phyloP scores from a whole-genome alignment of 179 eudicot genomes.

The Vitellaria paradoxa region DNA sequence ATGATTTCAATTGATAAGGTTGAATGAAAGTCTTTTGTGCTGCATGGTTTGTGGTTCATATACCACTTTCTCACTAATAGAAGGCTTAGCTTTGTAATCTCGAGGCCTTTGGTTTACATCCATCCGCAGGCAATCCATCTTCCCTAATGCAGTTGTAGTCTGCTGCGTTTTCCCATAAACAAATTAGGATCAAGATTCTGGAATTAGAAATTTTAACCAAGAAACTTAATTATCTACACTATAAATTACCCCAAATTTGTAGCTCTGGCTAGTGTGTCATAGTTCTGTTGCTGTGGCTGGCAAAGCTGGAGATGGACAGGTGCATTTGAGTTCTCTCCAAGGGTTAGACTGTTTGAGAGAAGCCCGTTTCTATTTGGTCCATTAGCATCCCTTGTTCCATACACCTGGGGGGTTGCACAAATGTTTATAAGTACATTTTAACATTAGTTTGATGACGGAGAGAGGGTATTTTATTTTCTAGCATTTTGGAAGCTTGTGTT shows the following conservation, averaged over 20 bases:
- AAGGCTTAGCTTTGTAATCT: slow-evolving; percentile 9
- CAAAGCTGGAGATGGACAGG: slow-evolving; percentile 51
- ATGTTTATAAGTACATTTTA: slow-evolving; percentile 14
- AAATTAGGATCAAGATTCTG: slow-evolving; percentile 12
- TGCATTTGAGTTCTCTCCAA: slow-evolving; percentile 39
- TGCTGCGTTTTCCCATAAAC: slow-evolving; percentile 29
- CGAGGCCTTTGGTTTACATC: slow-evolving; percentile 4
- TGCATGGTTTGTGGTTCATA: slow-evolving; percentile 12
- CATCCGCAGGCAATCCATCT: slow-evolving; percentile 10
- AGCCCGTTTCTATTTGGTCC: slow-evolving; percentile 40
- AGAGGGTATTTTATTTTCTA: background rate
- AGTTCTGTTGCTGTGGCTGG: slow-evolving; percentile 60
- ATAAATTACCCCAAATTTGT: slow-evolving; percentile 47
- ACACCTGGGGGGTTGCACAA: slow-evolving; percentile 40
- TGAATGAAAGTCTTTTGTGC: slow-evolving; percentile 5
- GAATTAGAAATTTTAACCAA: background rate
- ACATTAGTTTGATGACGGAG: background rate
- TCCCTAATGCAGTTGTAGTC: slow-evolving; percentile 43
- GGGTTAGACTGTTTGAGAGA: slow-evolving; percentile 34
- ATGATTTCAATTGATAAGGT: background rate
- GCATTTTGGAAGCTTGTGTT: background rate
- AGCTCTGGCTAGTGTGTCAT: slow-evolving; percentile 32
- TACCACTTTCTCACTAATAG: slow-evolving; percentile 14
- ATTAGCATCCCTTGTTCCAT: slow-evolving; percentile 47
- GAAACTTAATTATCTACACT: background rate